Evolutionary conservation across 176 grass and related monocot genomes (phyloP).

Genomic region (Zea luxurians): DNA sequence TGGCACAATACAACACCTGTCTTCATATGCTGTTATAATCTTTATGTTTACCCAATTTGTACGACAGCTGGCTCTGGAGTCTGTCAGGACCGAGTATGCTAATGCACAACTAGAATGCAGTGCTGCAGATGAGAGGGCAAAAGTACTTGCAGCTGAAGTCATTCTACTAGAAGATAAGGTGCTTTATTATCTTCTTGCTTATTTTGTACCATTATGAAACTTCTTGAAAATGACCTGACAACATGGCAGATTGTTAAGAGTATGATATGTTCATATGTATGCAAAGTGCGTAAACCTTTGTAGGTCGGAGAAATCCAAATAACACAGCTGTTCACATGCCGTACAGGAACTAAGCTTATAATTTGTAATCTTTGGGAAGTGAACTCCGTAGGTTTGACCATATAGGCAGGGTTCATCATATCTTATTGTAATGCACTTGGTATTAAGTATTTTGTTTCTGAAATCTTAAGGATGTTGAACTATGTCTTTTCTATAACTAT

Average conservation of each 20-base stretch:
- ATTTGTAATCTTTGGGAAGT: slow-evolving; percentile 7
- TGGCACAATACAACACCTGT: not conserved
- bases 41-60: slow-evolving; percentile 26
- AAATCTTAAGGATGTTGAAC: not conserved
- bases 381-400: not conserved
- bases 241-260: not conserved
- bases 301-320: slow-evolving; percentile 4
- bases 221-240: slow-evolving; percentile 35
- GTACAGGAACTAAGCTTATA: not conserved
- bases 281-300: slow-evolving; percentile 1
- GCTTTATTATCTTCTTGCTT: slow-evolving; percentile 35
- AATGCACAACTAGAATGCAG: slow-evolving; percentile 93
- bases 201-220: slow-evolving; percentile 21
- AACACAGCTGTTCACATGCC: slow-evolving; percentile 22
- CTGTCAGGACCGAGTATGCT: slow-evolving; percentile 71
- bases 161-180: slow-evolving; percentile 99
- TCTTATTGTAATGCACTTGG: not conserved
- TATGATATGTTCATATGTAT: not conserved
- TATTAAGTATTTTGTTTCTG: slow-evolving; percentile 13
- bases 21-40: slow-evolving; percentile 19
- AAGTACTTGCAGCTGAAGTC: slow-evolving; percentile 95
- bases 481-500: not conserved
- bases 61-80: slow-evolving; percentile 78
- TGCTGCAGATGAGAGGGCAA: slow-evolving; percentile 97
- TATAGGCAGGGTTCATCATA: not conserved